phyloP scores from a whole-genome alignment of 1,139 yeast genomes.

The Saccharomycopsis hybrid region DNA sequence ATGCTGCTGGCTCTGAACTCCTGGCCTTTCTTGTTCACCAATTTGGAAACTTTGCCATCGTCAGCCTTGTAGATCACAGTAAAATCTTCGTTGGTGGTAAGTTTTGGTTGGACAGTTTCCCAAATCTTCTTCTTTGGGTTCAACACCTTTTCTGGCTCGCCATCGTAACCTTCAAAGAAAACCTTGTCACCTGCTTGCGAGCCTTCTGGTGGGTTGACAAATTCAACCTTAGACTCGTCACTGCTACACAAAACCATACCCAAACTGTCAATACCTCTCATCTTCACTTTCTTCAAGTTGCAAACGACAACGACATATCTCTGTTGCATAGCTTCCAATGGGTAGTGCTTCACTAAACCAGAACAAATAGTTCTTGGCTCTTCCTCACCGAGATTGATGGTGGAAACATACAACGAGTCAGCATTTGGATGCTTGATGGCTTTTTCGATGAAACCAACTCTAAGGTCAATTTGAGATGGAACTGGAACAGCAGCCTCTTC shows the following conservation, averaged over 20 bases:
- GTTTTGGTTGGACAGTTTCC: constrained; percentile 90
- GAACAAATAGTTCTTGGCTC: constrained; percentile 94
- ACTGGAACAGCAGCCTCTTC: constrained; percentile 55
- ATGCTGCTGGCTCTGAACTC: constrained; percentile 62
- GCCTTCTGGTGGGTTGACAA: constrained; percentile 93
- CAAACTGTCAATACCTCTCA: constrained; percentile 90
- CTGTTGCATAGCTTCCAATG: constrained; percentile 77
- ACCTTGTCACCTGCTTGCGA: constrained; percentile 94
- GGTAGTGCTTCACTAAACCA: constrained; percentile 75
- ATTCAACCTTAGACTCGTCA: constrained; percentile 64
- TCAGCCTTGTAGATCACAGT: constrained; percentile 73
- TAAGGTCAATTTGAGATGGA: constrained; percentile 83
- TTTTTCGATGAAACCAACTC: constrained; percentile 95
- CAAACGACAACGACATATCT: constrained; percentile 79
- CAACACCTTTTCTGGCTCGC: constrained; percentile 83
- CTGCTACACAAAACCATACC: constrained; percentile 98
- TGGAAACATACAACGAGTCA: constrained; percentile 90
- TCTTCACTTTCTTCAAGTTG: constrained; percentile 82
- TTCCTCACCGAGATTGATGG: constrained; percentile 93
- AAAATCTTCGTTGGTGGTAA: constrained; percentile 68
- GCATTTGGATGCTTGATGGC: constrained; percentile 98
- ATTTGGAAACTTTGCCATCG: constrained; percentile 71
- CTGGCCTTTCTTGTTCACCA: constrained; percentile 74
- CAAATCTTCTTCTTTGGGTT: constrained; percentile 98
- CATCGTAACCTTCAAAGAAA: constrained; percentile 85